phyloP scores from a whole-genome alignment of 192 early-diverging fungal species.

The Coemansia sp. region DNA sequence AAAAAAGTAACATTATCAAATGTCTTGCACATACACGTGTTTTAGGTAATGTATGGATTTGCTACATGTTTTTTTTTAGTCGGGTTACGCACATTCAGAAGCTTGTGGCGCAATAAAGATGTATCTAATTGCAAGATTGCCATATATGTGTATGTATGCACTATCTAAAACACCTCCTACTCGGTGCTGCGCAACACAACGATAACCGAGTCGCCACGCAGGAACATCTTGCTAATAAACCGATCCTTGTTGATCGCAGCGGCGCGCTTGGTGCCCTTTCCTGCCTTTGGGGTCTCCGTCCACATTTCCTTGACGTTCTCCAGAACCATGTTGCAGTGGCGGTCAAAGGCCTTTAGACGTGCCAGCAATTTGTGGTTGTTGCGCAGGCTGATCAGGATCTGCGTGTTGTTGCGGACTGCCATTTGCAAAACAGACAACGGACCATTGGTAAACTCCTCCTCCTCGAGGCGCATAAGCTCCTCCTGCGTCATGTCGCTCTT shows the following conservation, averaged over 20 bases:
- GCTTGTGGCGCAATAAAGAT: too few species aligned
- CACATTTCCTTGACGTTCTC: slow-evolving; percentile 99
- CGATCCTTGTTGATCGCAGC: slow-evolving; percentile 97
- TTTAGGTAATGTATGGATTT: background rate
- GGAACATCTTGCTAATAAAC: slow-evolving; percentile 98
- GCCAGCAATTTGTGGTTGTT: slow-evolving; percentile 99
- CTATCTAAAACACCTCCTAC: slow-evolving; percentile 7
- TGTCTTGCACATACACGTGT: too few species aligned
- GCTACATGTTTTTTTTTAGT: background rate
- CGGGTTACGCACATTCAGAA: too few species aligned
- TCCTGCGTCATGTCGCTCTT: slow-evolving; percentile 61
- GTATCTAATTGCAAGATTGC: too few species aligned
- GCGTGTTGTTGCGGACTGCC: slow-evolving; percentile 94
- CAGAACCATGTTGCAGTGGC: slow-evolving; percentile 99
- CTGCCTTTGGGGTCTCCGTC: slow-evolving; percentile 89
- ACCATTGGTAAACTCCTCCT: slow-evolving; percentile 95
- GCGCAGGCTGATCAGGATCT: slow-evolving; percentile 94
- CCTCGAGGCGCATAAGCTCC: slow-evolving; percentile 88
- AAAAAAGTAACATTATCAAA: slow-evolving; percentile 4
- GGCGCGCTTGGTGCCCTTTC: slow-evolving; percentile 91
- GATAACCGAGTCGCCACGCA: slow-evolving; percentile 95
- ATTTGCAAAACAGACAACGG: slow-evolving; percentile 93
- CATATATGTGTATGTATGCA: background rate
- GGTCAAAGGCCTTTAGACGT: slow-evolving; percentile 98
- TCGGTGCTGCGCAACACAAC: slow-evolving; percentile 64